Evolutionary conservation across 306 rosid genomes (phyloP), one percentile per base, ranked within the genome.

Genomic region (Trifolium dubium): DNA sequence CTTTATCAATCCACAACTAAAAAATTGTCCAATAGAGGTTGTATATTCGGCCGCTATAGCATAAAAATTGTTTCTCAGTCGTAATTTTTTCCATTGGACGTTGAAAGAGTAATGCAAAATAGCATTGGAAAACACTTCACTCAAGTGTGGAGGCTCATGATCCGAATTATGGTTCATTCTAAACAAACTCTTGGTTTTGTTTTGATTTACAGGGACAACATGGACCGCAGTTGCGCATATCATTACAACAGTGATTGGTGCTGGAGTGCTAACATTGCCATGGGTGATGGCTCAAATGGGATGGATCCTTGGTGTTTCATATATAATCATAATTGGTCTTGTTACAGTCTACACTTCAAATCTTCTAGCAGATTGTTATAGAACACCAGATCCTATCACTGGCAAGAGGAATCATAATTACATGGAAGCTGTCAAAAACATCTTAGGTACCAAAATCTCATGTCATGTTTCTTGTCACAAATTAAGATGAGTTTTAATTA

Each of bases 211-310:
- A 75, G 79, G 79, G 6, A 75, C 79, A 10, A 31, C 13, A 15
- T 75, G 79, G 79, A 75, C 73, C 0, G 73, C 58, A 15, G 65
- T 46, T 28, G 73, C 79, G 1, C 79, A 65, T 53, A 51, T 73
- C 35, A 76, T 76, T 55, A 76, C 80, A 0, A 43, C 74, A 1
- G 74, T 76, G 0, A 12, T 76, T 41, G 80, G 80, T 12, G 80
- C 74, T 12, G 80, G 80, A 2, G 80, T 76, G 43, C 29, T 76
- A 9, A 67, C 80, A 4, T 76, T 67, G 11, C 60, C 80, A 6
- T 76, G 80, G 80, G 76, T 44, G 0, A 54, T 75, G 78, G 83
- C 83, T 6, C 79, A 79, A 6, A 46, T 72, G 56, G 83, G 83
- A 79, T 79, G 83, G 83, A 55, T 79, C 29, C 49, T 56, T 65